These are phyloP conservation scores for Millerago galiae DNA, from an alignment of 805 yeast genomes.

Conservation along the genomic window DNA sequence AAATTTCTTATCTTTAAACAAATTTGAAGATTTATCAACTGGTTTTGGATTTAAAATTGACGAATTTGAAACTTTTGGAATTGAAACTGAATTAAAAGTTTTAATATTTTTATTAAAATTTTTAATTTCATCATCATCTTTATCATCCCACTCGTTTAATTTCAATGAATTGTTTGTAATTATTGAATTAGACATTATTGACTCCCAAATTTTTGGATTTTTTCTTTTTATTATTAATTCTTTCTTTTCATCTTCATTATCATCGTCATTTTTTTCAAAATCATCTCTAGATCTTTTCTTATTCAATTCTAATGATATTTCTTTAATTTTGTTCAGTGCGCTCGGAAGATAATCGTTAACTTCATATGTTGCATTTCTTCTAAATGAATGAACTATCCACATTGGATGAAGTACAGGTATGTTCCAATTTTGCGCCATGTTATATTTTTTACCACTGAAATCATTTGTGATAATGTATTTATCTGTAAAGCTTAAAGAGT, in stretches of 20 bases:
- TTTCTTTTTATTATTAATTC: slow-evolving; percentile 14
- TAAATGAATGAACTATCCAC: slow-evolving; percentile 36
- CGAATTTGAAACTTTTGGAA: slow-evolving; percentile 6
- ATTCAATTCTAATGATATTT: slow-evolving; percentile 22
- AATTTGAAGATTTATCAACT: slow-evolving; percentile 5
- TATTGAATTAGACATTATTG: slow-evolving; percentile 24
- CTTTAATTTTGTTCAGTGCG: slow-evolving; percentile 19
- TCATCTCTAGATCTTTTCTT: slow-evolving; percentile 11
- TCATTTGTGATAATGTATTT: slow-evolving; percentile 45
- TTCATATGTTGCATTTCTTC: slow-evolving; percentile 32
- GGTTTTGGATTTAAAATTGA: slow-evolving; percentile 1
- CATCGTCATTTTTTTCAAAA: slow-evolving; percentile 2
- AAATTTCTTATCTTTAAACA: slow-evolving; percentile 41
- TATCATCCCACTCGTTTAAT: slow-evolving; percentile 20
- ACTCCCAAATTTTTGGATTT: slow-evolving; percentile 35
- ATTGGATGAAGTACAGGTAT: slow-evolving; percentile 33
- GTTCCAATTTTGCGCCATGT: slow-evolving; percentile 37
- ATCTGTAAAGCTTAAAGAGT: slow-evolving; percentile 40
- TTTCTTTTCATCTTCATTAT: slow-evolving; percentile 10
- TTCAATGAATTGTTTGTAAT: slow-evolving; percentile 1
- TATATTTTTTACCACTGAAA: slow-evolving; percentile 43
- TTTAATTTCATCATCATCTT: slow-evolving; percentile 4
- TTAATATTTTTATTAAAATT: neutral
- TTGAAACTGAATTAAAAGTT: slow-evolving; percentile 6
- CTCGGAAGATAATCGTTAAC: slow-evolving; percentile 25